Evolutionary conservation across 2,329 filamentous ascomycete species (phyloP), one percentile per base, ranked within the genome.

Genomic region (Colletotrichum paranaense): DNA sequence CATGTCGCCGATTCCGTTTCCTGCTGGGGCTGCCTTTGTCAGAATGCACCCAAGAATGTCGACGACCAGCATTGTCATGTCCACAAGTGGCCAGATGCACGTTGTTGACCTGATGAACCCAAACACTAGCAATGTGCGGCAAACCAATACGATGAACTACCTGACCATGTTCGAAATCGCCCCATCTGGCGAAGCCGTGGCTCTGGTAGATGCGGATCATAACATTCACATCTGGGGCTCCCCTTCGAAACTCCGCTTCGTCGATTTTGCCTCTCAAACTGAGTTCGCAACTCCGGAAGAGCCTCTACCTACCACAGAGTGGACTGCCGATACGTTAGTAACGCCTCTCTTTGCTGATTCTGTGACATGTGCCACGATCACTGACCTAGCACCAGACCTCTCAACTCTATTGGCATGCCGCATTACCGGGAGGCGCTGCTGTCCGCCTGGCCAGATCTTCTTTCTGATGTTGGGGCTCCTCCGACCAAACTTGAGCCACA

Each of bases 31-130:
- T 49, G 96, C 97, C 46, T 97, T 95, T 84, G 95, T 98, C 55
- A 92, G 97, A 72, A 97, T 99, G 93, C 97, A 99, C 81, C 97
- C 97, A 1, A 93, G 95, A 78, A 94, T 99, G 90, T 93, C 95
- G 24, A 98, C 97, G 0, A 98, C 97, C 0, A 96, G 94, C 78
- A 95, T 99, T 74, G 94, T 99, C 62, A 92, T 95, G 32, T 98
- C 96, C 3, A 95, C 97, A 79, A 93, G 91, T 56, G 97, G 97
- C 1, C 95, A 98, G 82, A 93, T 99, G 81, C 96, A 99, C 80
- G 93, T 98, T 16, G 95, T 98, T 63, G 97, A 99, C 81, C 89
- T 99, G 5, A 95, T 97, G 91, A 98, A 98, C 75, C 94, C 95
- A 0, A 95, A 97, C 79, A 92, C 94, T 24, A 95, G 94, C 79